Base-by-base conservation (phyloP, 2,329 filamentous ascomycete genomes). In the Fusarium devonianum region DNA sequence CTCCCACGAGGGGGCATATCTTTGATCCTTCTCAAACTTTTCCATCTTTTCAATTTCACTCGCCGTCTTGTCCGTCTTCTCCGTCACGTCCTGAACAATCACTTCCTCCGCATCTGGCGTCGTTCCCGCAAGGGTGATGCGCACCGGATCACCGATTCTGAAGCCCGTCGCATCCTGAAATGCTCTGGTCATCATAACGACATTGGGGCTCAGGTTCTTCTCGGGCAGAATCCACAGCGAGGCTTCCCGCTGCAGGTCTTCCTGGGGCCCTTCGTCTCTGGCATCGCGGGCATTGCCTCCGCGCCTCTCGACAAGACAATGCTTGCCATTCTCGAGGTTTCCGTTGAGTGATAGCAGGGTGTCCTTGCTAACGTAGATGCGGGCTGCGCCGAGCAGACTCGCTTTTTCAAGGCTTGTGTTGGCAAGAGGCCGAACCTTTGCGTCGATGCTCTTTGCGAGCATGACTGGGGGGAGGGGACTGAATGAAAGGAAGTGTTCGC, bases 141-240 rank as follows among this genome's bases (percentile, higher is more conserved):
- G 72, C 23, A 81, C 74, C 39, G 84, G 81, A 37, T 92, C 88
- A 12, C 85, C 85, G 4, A 94, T 76, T 53, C 87, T 87, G 61
- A 96, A 81, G 1, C 83, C 84, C 59, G 88, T 88, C 6, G 84
- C 81, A 25, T 89, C 86, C 55, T 89, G 87, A 43, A 95, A 83
- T 5, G 84, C 78, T 55, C 89, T 86, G 16, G 89, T 86, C 75
- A 90, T 83, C 76, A 92, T 80, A 38, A 89, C 76, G 47, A 90
- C 78, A 55, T 86, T 82, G 58, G 83, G 84, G 65, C 85, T 81
- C 59, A 90, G 75, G 63, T 86, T 85, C 67, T 86, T 80, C 33
- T 79, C 77, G 2, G 78, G 75, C 12, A 79, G 69, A 1, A 75
- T 73, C 73, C 78, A 82, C 1, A 81, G 71, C 21, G 77, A 73